Percentiles rank a stretch among this genome's conserved stretches.
Evolutionary conservation across 75 land plant genomes (phyloP).

Genomic region (Sequoiadendron giganteum): DNA sequence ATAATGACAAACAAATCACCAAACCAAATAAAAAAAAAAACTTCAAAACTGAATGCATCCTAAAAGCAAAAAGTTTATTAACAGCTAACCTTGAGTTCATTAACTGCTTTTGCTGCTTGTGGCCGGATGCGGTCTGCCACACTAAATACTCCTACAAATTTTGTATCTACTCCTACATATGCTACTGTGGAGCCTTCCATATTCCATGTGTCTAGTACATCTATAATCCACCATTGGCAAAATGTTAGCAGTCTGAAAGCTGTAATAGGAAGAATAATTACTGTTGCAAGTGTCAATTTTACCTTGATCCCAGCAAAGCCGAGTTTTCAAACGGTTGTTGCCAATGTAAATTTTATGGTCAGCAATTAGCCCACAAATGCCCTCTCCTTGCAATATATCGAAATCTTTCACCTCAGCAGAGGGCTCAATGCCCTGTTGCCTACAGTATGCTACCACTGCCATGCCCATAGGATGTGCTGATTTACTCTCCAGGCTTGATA

Average conservation of each 20-base stretch:
- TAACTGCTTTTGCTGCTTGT: constrained; percentile 61
- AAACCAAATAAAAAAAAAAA: neutral
- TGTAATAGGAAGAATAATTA: neutral
- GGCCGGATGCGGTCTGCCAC: constrained; percentile 69
- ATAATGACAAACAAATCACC: neutral
- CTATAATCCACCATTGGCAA: neutral
- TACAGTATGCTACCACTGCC: constrained; percentile 67
- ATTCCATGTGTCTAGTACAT: neutral
- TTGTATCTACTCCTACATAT: constrained; percentile 45
- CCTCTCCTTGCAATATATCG: constrained; percentile 75
- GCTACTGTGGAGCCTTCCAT: constrained; percentile 53
- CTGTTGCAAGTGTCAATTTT: neutral
- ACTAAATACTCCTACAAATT: constrained; percentile 34
- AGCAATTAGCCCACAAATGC: constrained; percentile 64
- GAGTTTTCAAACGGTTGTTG: constrained; percentile 52
- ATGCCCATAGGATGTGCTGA: constrained; percentile 94
- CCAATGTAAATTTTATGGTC: constrained; percentile 65
- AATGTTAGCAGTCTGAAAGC: neutral
- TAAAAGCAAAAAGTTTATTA: neutral
- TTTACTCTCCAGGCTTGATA: constrained; percentile 78
- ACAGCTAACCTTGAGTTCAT: constrained; percentile 35
- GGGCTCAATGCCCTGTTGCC: constrained; percentile 41
- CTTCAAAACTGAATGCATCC: neutral
- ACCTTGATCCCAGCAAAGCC: constrained; percentile 42
- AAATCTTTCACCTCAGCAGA: constrained; percentile 62